These are phyloP conservation scores for Suhomyces faveliae DNA, from an alignment of 805 yeast genomes.

Conservation along the genomic window DNA sequence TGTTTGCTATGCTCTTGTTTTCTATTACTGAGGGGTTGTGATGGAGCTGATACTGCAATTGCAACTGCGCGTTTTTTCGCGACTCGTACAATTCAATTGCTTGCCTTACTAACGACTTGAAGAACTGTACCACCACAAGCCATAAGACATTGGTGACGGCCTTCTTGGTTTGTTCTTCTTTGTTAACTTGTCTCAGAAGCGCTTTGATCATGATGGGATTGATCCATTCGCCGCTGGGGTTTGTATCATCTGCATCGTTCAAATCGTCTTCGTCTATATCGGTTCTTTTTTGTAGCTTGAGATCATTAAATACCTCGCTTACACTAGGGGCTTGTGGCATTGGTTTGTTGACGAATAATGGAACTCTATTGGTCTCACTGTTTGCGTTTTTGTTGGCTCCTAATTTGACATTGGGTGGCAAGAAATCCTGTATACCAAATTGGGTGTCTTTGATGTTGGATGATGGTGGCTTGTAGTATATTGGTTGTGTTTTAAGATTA, in stretches of 20 bases:
- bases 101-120: slow-evolving; percentile 1
- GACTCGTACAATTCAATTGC: slow-evolving; percentile 3
- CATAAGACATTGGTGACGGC: slow-evolving; percentile 27
- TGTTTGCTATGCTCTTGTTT: slow-evolving; percentile 1
- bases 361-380: slow-evolving; percentile 2
- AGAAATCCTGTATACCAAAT: slow-evolving; percentile 25
- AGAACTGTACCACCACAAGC: slow-evolving; percentile 29
- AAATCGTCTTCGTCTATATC: slow-evolving; percentile 7
- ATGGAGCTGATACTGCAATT: slow-evolving; percentile 13
- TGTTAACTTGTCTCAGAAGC: slow-evolving; percentile 42
- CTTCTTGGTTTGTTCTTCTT: slow-evolving; percentile 35
- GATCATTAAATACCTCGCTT: background rate
- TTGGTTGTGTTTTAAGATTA: slow-evolving; percentile 16
- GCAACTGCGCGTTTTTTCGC: slow-evolving; percentile 10
- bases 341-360: slow-evolving; percentile 5
- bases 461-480: slow-evolving; percentile 33
- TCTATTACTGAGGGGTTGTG: slow-evolving; percentile 1
- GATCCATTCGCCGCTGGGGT: slow-evolving; percentile 31
- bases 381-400: background rate
- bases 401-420: slow-evolving; percentile 22
- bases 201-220: slow-evolving; percentile 47
- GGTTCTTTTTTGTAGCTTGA: background rate
- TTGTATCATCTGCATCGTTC: slow-evolving; percentile 3
- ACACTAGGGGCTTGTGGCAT: background rate
- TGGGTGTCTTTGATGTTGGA: slow-evolving; percentile 22